These are phyloP conservation scores for Chlamydomonas asymmetrica DNA, from an alignment of 139 green algal species.

Conservation along the genomic window DNA sequence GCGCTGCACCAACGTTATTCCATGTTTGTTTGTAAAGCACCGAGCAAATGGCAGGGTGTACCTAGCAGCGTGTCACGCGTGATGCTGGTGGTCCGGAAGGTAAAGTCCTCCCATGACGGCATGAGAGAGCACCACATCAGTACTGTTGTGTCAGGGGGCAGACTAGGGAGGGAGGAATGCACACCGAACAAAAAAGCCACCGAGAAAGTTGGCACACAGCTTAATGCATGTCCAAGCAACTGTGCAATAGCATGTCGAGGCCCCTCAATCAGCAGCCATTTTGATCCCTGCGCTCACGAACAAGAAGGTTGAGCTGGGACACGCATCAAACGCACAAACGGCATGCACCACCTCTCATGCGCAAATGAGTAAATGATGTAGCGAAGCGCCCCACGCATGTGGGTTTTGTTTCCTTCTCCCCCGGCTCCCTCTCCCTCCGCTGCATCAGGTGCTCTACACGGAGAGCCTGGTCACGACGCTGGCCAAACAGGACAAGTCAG, in stretches of 20 bases:
- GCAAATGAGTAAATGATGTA: not conserved
- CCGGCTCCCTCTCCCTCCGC: not conserved
- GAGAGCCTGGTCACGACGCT: not conserved
- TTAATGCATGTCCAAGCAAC: too few relatives aligned
- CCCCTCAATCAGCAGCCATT: not conserved
- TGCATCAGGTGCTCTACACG: conserved; percentile 1
- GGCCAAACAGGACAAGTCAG: not conserved
- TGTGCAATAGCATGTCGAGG: too few relatives aligned
- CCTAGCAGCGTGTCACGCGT: not conserved
- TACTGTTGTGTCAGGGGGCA: too few relatives aligned
- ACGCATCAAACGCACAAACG: too few relatives aligned
- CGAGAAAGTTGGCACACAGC: too few relatives aligned
- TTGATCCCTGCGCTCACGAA: not conserved
- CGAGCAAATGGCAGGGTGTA: not conserved
- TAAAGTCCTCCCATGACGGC: too few relatives aligned
- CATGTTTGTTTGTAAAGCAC: not conserved
- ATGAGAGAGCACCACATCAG: too few relatives aligned
- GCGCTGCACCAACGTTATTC: not conserved
- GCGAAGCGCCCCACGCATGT: not conserved
- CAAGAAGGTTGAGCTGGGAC: too few relatives aligned
- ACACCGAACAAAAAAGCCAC: too few relatives aligned
- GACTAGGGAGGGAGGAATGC: too few relatives aligned
- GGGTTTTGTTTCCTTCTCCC: not conserved
- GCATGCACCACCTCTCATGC: too few relatives aligned
- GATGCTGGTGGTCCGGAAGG: not conserved